A percentile compares a stretch with the other conserved stretches of the same genome.
Evolutionary conservation across 2,329 filamentous ascomycete species (phyloP).

Genomic region (Alternaria novae-zelandiae): DNA sequence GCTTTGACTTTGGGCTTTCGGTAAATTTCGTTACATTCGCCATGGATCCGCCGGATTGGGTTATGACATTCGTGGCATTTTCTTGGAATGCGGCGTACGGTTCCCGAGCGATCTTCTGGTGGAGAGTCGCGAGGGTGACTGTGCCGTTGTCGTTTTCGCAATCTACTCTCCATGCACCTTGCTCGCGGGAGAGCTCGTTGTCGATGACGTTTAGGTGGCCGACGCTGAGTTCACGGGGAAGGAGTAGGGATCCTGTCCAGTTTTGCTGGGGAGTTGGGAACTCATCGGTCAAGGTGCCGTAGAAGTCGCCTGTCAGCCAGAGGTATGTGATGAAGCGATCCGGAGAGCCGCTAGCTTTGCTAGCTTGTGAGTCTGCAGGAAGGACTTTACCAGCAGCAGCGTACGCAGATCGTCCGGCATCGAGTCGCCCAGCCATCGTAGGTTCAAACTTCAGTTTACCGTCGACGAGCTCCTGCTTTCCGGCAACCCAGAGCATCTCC

Average conservation of each 20-base stretch:
- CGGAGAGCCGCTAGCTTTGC: constrained; percentile 47
- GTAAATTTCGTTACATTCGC: constrained; percentile 18
- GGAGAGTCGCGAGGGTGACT: constrained; percentile 48
- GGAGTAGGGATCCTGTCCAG: constrained; percentile 53
- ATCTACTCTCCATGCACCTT: constrained; percentile 50
- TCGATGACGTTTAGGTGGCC: constrained; percentile 53
- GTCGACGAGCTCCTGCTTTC: constrained; percentile 43
- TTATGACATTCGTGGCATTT: constrained; percentile 26
- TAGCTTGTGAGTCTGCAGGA: constrained; percentile 48
- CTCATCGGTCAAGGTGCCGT: constrained; percentile 39
- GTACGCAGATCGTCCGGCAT: constrained; percentile 53
- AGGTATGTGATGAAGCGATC: constrained; percentile 53
- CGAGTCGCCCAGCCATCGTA: constrained; percentile 52
- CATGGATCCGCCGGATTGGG: constrained; percentile 12
- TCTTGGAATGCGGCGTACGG: constrained; percentile 41
- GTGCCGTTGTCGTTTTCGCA: constrained; percentile 38
- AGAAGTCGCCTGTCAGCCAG: constrained; percentile 55
- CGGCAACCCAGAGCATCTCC: constrained; percentile 54
- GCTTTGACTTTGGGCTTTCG: constrained; percentile 43
- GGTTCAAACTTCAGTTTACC: constrained; percentile 43
- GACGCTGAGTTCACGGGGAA: constrained; percentile 53
- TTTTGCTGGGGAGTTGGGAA: constrained; percentile 54
- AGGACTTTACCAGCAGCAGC: constrained; percentile 54
- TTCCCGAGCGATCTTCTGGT: constrained; percentile 51
- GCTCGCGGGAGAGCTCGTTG: constrained; percentile 49